A percentile compares a stretch with the other conserved stretches of the same genome.
These are phyloP conservation scores for Puya raimondii DNA, from an alignment of 176 grass and related monocot species.

Conservation along the genomic window DNA sequence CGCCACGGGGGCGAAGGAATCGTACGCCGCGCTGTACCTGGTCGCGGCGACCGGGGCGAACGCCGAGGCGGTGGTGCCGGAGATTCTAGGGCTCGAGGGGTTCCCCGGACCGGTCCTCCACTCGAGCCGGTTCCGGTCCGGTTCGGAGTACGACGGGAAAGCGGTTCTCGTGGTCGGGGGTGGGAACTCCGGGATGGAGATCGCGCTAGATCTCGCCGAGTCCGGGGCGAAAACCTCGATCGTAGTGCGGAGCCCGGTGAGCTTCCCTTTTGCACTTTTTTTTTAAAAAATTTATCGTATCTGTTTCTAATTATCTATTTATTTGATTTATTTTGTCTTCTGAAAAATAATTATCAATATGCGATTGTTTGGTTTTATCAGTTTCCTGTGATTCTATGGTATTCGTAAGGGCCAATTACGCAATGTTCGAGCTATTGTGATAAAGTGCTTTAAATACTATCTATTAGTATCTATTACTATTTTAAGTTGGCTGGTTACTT, in stretches of 20 bases:
- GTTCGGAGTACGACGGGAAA: constrained; percentile 33
- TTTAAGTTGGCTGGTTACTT: no score
- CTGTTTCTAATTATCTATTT: neutral
- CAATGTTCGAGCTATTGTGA: no score
- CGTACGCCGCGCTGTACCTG: constrained; percentile 32
- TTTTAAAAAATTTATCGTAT: neutral
- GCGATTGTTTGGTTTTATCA: no score
- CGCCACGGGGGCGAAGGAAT: constrained; percentile 5
- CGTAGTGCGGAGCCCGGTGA: constrained; percentile 48
- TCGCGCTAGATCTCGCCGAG: constrained; percentile 52
- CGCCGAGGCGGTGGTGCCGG: constrained; percentile 48
- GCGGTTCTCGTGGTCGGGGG: constrained; percentile 61
- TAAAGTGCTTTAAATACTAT: no score
- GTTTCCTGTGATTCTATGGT: no score
- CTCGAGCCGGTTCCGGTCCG: constrained; percentile 37
- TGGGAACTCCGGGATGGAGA: constrained; percentile 97
- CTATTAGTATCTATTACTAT: no score
- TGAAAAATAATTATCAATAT: no score
- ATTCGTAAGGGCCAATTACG: no score
- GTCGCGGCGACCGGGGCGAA: constrained; percentile 78
- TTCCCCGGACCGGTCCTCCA: constrained; percentile 50
- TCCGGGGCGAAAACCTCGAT: constrained; percentile 44
- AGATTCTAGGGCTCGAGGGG: constrained; percentile 43
- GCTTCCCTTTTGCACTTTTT: constrained; percentile 8
- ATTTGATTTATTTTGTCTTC: neutral